Evolutionary conservation across 345 rosid genomes (phyloP), one percentile per base, ranked within the genome.

Genomic region (Lepidium africanum): DNA sequence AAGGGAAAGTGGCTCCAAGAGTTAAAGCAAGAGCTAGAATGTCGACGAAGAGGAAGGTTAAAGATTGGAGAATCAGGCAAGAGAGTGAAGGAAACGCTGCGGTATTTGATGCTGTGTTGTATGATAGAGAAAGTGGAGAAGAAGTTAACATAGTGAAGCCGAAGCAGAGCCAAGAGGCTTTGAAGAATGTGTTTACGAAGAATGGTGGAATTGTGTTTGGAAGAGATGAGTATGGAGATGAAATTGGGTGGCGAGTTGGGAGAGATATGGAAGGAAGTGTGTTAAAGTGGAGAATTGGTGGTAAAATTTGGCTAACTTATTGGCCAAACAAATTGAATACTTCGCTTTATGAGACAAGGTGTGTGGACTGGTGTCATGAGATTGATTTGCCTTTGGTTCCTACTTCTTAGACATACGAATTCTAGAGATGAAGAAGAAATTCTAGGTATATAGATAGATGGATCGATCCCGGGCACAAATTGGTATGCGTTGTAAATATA

Each of bases 201-300:
- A 70, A 73, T 53, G 89, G 96, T 32, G 96, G 93, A n/a, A 7
- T 87, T 71, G 82, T 90, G 4, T 86, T 92, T 39, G 91, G 86
- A 2, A 86, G 84, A 3, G 93, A 87, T 65, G 96, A 81, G 70
- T 90, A 81, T 33, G 98, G 96, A 39, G 87, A 82, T 23, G 75
- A 64, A 47, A 88, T 82, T 19, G 73, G 75, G 45, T 92, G 98
- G 98, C 81, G 98, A 79, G 77, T 92, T 72, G 83, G 82, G 72
- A 87, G 80, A 62, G 96, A 92, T 59, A 87, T 83, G 98, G 96
- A 92, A 78, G 98, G 96, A 59, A 92, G 87, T 60, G 96, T 90
- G 58, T 35, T 87, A 80, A 92, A 87, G 54, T 92, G 96, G 96
- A 87, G 96, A 65, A 76, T 92, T 9, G 93, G 96, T 56, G 91